Percentiles rank a stretch among this genome's conserved stretches.
Conservation (phyloP, 805 yeast species). For the Komagataella phaffii region DNA sequence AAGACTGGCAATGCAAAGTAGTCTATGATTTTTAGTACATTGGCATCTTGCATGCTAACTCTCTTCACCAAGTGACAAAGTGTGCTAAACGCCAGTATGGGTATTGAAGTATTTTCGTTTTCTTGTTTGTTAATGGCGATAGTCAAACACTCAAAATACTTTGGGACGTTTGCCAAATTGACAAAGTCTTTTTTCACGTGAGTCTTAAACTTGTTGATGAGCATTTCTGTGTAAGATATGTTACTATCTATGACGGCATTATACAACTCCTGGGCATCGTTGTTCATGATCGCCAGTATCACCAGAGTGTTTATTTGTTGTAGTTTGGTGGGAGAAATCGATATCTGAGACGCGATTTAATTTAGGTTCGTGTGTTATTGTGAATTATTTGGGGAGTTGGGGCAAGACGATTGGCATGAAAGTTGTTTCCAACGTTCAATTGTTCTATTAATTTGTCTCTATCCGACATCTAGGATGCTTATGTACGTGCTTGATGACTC, state of each 20-base stretch:
- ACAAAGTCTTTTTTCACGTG: constrained; percentile 44
- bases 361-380: background rate
- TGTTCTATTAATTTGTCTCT: no score
- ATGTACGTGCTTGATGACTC: background rate
- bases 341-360: background rate
- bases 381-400: background rate
- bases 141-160: constrained; percentile 35
- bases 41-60: constrained; percentile 41
- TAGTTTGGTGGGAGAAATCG: background rate
- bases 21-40: constrained; percentile 26
- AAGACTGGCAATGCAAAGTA: constrained; percentile 36
- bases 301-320: background rate
- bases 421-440: background rate
- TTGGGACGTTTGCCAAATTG: constrained; percentile 32
- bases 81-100: constrained; percentile 30
- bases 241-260: constrained; percentile 10
- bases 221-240: background rate
- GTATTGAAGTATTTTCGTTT: constrained; percentile 22
- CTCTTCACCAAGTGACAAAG: constrained; percentile 44
- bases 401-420: background rate
- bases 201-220: constrained; percentile 26
- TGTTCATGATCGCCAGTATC: background rate
- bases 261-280: constrained; percentile 11
- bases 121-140: constrained; percentile 21
- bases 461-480: background rate